Evolutionary conservation across 495 filamentous ascomycete species (phyloP).

Genomic region (Penicillium silybi): DNA sequence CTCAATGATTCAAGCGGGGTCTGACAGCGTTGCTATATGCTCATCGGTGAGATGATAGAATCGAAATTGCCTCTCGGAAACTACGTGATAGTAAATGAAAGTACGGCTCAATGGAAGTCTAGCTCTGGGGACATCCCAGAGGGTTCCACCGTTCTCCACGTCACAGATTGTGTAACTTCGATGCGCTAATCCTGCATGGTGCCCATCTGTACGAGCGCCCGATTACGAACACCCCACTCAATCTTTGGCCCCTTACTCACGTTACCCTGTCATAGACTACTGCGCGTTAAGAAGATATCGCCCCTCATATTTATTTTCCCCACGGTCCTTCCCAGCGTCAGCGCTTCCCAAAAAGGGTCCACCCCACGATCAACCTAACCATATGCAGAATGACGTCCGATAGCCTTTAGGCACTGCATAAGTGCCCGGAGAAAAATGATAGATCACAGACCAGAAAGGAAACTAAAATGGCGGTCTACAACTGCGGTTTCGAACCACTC

Average conservation of each 20-base stretch:
- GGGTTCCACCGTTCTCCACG: not conserved
- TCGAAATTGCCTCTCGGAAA: not conserved
- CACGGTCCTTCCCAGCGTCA: not conserved
- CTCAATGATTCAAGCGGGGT: too few relatives aligned
- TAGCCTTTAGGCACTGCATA: not conserved
- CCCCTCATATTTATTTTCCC: not conserved
- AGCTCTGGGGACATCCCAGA: not conserved
- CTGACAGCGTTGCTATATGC: not conserved
- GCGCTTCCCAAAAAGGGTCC: not conserved
- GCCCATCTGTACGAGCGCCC: not conserved
- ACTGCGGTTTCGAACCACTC: not conserved
- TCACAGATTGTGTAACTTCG: constrained; percentile 8
- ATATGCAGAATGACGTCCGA: constrained; percentile 10
- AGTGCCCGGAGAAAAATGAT: not conserved
- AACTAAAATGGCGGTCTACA: constrained; percentile 16
- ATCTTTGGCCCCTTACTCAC: not conserved
- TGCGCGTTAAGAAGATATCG: not conserved
- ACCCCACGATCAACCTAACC: not conserved
- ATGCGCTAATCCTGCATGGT: not conserved
- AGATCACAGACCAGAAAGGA: constrained; percentile 1
- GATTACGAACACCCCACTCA: not conserved
- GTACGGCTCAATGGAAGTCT: too few relatives aligned
- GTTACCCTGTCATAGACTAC: not conserved
- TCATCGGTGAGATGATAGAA: not conserved
- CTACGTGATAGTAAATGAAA: not conserved